These are phyloP conservation scores for Lasiosphaeris hirsuta DNA, from an alignment of 495 filamentous ascomycete species.

Conservation along the genomic window DNA sequence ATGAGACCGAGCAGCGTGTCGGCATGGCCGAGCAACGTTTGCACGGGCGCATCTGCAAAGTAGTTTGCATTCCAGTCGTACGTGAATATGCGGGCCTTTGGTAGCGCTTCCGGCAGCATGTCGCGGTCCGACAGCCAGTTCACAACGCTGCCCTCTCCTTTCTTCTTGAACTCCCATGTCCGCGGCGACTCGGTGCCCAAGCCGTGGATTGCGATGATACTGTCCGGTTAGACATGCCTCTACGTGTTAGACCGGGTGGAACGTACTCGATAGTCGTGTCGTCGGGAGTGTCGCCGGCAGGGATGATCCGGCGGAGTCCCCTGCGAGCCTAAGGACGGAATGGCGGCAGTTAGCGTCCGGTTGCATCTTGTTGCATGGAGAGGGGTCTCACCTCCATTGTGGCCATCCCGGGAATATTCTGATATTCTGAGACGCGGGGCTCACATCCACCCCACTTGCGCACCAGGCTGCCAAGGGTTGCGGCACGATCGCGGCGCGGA, in stretches of 20 bases:
- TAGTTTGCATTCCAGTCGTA: constrained; percentile 28
- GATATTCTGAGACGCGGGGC: too few relatives aligned
- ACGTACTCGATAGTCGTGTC: constrained; percentile 14
- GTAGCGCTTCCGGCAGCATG: constrained; percentile 24
- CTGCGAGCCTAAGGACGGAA: constrained; percentile 12
- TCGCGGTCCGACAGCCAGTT: constrained; percentile 30
- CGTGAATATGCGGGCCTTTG: constrained; percentile 24
- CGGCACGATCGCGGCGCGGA: too few relatives aligned
- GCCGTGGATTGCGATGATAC: constrained; percentile 28
- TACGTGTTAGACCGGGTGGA: constrained; percentile 1
- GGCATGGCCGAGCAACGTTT: constrained; percentile 17
- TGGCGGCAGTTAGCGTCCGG: constrained; percentile 10
- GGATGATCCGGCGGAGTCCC: constrained; percentile 10
- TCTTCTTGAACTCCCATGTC: constrained; percentile 18
- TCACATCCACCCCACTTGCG: too few relatives aligned
- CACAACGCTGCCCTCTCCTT: constrained; percentile 19
- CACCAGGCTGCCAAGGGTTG: too few relatives aligned
- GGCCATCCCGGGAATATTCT: constrained; percentile 14
- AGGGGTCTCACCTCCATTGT: constrained; percentile 10
- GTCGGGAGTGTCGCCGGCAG: constrained; percentile 8
- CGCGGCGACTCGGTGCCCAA: constrained; percentile 20
- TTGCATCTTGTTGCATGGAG: background rate
- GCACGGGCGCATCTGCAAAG: constrained; percentile 13
- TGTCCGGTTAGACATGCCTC: constrained; percentile 11
- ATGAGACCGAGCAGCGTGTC: constrained; percentile 9